Conservation (phyloP, 192 early-diverging fungal genomes). For the Jimgerdemannia lactiflua region DNA sequence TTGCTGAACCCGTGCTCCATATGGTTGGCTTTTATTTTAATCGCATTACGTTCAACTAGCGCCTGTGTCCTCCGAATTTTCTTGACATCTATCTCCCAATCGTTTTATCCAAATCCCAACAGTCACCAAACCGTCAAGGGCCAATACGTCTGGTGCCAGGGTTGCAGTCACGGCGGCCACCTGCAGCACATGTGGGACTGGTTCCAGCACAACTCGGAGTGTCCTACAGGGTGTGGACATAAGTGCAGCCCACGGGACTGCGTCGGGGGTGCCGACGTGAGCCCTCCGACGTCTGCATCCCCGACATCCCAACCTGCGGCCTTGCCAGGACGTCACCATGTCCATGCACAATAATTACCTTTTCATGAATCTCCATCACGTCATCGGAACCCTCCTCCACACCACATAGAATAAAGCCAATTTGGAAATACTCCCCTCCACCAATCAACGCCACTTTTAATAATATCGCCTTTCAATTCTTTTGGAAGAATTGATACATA, state of each 20-base stretch:
- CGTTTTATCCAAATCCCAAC: slow-evolving; percentile 2
- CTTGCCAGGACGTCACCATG: too few relatives aligned
- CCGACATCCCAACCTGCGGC: too few relatives aligned
- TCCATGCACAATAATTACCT: too few relatives aligned
- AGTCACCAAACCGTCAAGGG: slow-evolving; percentile 73
- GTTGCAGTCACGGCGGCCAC: slow-evolving; percentile 82
- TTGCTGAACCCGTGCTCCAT: slow-evolving; percentile 63
- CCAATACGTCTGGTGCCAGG: slow-evolving; percentile 75
- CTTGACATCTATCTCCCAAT: neutral
- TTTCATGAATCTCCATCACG: too few relatives aligned
- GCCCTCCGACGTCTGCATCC: neutral
- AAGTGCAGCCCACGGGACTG: slow-evolving; percentile 31
- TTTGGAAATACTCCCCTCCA: neutral
- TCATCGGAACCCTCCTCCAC: neutral
- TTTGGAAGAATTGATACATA: slow-evolving; percentile 38
- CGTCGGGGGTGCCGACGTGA: neutral
- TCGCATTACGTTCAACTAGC: neutral
- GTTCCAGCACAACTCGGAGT: slow-evolving; percentile 58
- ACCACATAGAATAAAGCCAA: neutral
- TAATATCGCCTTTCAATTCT: slow-evolving; percentile 23
- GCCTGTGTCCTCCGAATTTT: neutral
- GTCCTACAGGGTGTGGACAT: slow-evolving; percentile 78
- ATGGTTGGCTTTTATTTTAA: slow-evolving; percentile 43
- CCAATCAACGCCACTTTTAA: neutral
- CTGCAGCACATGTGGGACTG: slow-evolving; percentile 66